A percentile compares a stretch with the other conserved stretches of the same genome.
These are phyloP conservation scores for Sanghuangporus weigelae DNA, from an alignment of 1,284 basidiomycete genomes.

Conservation along the genomic window DNA sequence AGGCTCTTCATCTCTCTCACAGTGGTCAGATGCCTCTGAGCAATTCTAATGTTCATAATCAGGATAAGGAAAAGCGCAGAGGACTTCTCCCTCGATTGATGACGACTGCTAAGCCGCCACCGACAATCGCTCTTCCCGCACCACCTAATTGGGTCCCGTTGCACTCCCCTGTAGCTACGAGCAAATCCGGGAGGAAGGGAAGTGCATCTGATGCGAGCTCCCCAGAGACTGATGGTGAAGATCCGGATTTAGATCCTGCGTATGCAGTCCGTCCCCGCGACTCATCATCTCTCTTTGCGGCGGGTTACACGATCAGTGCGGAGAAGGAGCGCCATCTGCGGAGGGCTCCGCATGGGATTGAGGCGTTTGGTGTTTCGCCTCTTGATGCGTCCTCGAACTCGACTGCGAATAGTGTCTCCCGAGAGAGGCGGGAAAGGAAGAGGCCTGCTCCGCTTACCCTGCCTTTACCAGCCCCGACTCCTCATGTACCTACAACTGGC, in stretches of 20 bases:
- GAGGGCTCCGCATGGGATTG: slow-evolving; percentile 5
- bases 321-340: slow-evolving; percentile 6
- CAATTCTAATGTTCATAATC: background rate
- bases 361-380: slow-evolving; percentile 12
- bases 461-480: slow-evolving; percentile 5
- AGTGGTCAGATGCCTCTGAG: background rate
- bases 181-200: slow-evolving; percentile 3
- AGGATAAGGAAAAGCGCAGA: slow-evolving; percentile 4
- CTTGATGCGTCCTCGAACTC: background rate
- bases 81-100: slow-evolving; percentile 12
- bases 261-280: slow-evolving; percentile 11
- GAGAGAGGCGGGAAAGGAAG: slow-evolving; percentile 8
- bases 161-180: background rate
- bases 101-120: slow-evolving; percentile 1
- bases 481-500: background rate
- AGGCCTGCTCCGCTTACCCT: slow-evolving; percentile 15
- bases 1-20: background rate
- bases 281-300: background rate
- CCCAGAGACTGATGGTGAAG: slow-evolving; percentile 1
- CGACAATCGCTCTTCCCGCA: background rate
- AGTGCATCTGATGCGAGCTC: slow-evolving; percentile 2
- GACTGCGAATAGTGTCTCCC: background rate
- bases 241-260: slow-evolving; percentile 12
- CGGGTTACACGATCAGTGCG: slow-evolving; percentile 6
- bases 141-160: slow-evolving; percentile 7